phyloP scores from a whole-genome alignment of 176 grass and related monocot species.

The Oryza rufipogon region DNA sequence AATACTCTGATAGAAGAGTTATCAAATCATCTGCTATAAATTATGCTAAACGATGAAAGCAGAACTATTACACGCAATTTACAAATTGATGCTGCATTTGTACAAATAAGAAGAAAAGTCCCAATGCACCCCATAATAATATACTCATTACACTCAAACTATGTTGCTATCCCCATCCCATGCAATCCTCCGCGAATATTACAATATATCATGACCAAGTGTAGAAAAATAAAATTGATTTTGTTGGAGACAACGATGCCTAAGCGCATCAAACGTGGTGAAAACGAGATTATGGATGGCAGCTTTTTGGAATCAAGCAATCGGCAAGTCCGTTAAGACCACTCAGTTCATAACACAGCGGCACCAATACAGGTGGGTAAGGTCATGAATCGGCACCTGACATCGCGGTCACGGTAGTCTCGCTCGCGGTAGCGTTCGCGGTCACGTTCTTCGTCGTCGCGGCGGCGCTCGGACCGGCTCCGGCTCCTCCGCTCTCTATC shows the following conservation, averaged over 20 bases:
- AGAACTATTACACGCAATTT: not conserved
- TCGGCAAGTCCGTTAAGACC: not conserved
- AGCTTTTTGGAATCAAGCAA: not conserved
- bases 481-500: constrained; percentile 71
- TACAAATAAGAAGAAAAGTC: not conserved
- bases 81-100: not conserved
- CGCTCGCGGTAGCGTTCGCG: constrained; percentile 57
- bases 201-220: not conserved
- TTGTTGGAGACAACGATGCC: not conserved
- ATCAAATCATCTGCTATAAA: not conserved
- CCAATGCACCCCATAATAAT: not conserved
- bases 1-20: not conserved
- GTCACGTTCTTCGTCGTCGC: constrained; percentile 59
- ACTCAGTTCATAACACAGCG: not conserved
- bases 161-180: not conserved
- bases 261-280: not conserved
- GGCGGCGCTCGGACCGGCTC: constrained; percentile 67
- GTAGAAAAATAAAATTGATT: not conserved
- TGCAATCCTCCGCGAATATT: not conserved
- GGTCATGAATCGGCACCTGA: constrained; percentile 62
- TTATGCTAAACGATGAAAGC: not conserved
- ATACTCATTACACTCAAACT: not conserved
- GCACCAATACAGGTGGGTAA: not conserved
- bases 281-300: not conserved
- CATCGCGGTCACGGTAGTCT: constrained; percentile 69